Base-by-base conservation (phyloP, 2,329 filamentous ascomycete genomes). In the Fusarium newnesense region DNA sequence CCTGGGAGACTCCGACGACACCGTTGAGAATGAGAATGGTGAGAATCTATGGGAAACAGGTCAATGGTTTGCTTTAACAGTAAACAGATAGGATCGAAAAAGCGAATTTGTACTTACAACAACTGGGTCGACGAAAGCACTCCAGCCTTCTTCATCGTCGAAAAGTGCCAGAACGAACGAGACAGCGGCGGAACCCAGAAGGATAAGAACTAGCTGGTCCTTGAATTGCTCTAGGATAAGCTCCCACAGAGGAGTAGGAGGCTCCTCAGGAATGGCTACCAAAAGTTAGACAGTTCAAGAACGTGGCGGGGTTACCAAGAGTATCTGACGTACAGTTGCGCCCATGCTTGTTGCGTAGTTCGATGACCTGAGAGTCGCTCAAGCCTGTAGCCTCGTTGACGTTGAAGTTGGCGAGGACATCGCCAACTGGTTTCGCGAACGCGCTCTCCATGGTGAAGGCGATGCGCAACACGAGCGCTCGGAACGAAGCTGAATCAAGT, bases 211-310 rank as follows among this genome's bases (percentile, higher is more conserved):
- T 53, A 99, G 90, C 84, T 99, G 96, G 81, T 99, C 96, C 84
- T 99, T 98, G 89, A 99, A 99, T 83, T 99, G 96, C 85, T 99
- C 96, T 67, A 99, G 89, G 63, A 99, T 94, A 72, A 99, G 91
- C 84, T 98, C 90, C 96, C 96, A 99, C 53, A 99, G 82, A 43
- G 96, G 96, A 37, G 96, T 99, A 7, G 96, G 95, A 60, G 96
- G 96, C 75, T 99, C 96, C 85, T 99, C 96, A 50, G 88, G 84
- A 70, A 91, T 91, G 53, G 87, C 88, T 90, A 73, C 59, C 30
- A 32, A 26, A 61, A 56, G 58, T 73, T 54, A 78, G 72, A 44
- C 50, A 56, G 59, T 50, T 40, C 32, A 36, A 43, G 52, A 28
- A 30, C 32, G 42, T 36, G 47, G 67, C 54, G 70, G 69, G 73